A percentile compares a stretch with the other conserved stretches of the same genome.
Evolutionary conservation across 2,329 filamentous ascomycete genomes (phyloP).

Genomic region (Diaporthe vaccinii): DNA sequence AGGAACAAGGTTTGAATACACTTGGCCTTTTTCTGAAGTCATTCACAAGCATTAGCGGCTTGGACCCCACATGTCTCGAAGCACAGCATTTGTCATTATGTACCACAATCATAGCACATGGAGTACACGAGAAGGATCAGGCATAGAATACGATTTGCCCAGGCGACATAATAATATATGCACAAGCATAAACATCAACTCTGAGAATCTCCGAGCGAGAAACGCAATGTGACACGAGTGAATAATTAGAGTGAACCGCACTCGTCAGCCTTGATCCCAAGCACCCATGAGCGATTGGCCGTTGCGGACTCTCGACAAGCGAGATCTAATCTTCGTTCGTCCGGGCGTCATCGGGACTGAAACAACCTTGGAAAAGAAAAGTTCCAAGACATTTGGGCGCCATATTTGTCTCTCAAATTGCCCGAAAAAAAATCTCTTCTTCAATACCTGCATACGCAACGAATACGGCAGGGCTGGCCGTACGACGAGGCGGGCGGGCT

Average conservation of each 20-base stretch:
- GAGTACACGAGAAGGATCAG: background rate
- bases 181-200: background rate
- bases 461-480: background rate
- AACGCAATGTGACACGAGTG: background rate
- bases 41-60: background rate
- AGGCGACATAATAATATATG: background rate
- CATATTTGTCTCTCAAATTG: background rate
- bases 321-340: background rate
- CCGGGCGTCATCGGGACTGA: background rate
- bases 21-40: background rate
- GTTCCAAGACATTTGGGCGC: background rate
- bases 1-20: background rate
- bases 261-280: background rate
- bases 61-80: background rate
- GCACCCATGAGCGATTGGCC: background rate
- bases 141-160: constrained; percentile 23
- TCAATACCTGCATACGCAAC: background rate
- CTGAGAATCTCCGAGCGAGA: background rate
- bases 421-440: background rate
- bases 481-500: background rate
- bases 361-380: background rate
- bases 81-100: constrained; percentile 5
- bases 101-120: constrained; percentile 1
- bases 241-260: too few relatives aligned
- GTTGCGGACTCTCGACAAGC: background rate